A percentile compares a stretch with the other conserved stretches of the same genome.
Evolutionary conservation across 805 yeast genomes (phyloP).

Genomic region (Metschnikowia matae): DNA sequence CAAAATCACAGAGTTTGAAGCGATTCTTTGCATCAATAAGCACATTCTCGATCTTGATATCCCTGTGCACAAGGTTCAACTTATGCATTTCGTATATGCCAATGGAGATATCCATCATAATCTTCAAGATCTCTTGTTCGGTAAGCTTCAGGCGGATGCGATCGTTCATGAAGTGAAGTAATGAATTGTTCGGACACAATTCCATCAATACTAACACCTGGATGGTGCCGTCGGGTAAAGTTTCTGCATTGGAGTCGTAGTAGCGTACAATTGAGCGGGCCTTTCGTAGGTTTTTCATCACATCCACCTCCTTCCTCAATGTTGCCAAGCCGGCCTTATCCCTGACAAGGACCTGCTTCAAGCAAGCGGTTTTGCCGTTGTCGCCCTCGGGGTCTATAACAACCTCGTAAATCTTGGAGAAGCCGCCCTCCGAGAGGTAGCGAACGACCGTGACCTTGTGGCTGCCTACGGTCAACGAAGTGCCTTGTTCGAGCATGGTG

Average conservation of each 20-base stretch:
- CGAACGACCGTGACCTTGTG: slow-evolving; percentile 34
- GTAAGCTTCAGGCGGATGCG: slow-evolving; percentile 72
- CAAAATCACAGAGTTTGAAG: slow-evolving; percentile 90
- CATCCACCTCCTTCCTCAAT: slow-evolving; percentile 72
- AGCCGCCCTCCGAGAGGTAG: slow-evolving; percentile 57
- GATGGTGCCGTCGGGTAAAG: slow-evolving; percentile 50
- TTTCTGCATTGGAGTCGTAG: slow-evolving; percentile 73
- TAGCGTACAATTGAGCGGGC: slow-evolving; percentile 62
- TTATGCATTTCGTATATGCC: slow-evolving; percentile 87
- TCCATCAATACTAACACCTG: slow-evolving; percentile 94
- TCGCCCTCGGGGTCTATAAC: slow-evolving; percentile 50
- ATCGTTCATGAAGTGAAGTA: slow-evolving; percentile 88
- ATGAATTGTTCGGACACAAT: slow-evolving; percentile 79
- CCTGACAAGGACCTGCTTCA: slow-evolving; percentile 71
- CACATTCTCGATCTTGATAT: slow-evolving; percentile 92
- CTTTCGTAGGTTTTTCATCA: slow-evolving; percentile 60
- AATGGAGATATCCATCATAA: slow-evolving; percentile 74
- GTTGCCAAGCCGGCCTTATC: slow-evolving; percentile 64
- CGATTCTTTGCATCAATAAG: slow-evolving; percentile 64
- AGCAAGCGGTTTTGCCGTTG: slow-evolving; percentile 44
- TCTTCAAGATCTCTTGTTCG: slow-evolving; percentile 73
- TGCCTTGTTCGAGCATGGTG: slow-evolving; percentile 32
- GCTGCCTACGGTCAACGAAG: slow-evolving; percentile 38
- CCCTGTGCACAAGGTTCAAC: slow-evolving; percentile 78
- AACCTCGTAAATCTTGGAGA: slow-evolving; percentile 75